Conservation (phyloP, 345 rosid genomes). For the Carallia brachiata region DNA sequence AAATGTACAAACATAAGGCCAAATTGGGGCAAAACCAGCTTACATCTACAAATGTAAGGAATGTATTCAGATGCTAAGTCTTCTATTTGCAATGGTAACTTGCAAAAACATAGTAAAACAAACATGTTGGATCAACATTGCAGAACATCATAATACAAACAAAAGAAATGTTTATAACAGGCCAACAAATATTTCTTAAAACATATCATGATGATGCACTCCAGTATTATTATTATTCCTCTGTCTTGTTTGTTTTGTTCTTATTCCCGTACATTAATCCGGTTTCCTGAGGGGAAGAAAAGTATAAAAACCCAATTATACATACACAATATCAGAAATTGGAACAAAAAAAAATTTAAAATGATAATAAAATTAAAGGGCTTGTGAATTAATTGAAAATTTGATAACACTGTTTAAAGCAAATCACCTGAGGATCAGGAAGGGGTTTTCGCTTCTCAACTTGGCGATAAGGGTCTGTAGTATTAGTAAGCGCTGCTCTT, state of each 20-base stretch:
- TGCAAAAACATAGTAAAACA: not conserved
- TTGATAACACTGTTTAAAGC: not conserved
- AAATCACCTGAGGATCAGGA: slow-evolving; percentile 79
- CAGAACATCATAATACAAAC: not conserved
- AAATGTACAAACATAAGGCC: too few species aligned
- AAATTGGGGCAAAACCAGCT: too few species aligned
- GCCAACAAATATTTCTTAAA: slow-evolving; percentile 19
- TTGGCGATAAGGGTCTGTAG: slow-evolving; percentile 61
- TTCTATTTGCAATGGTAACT: not conserved
- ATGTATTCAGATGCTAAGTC: not conserved
- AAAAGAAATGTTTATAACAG: not conserved
- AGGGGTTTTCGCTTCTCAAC: slow-evolving; percentile 72
- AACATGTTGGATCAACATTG: not conserved
- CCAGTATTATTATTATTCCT: slow-evolving; percentile 8
- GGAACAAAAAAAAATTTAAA: not conserved
- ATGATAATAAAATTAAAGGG: too few species aligned
- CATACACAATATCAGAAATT: not conserved
- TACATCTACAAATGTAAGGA: too few species aligned
- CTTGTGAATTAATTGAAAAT: not conserved
- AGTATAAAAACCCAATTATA: not conserved
- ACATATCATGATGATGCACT: not conserved
- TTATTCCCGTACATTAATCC: slow-evolving; percentile 71
- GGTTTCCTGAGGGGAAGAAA: slow-evolving; percentile 43
- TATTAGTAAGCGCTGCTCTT: slow-evolving; percentile 61
- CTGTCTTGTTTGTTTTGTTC: slow-evolving; percentile 35